These are phyloP conservation scores for Syncephalastrum racemosum DNA, from an alignment of 371 early-diverging fungal species.

Conservation along the genomic window DNA sequence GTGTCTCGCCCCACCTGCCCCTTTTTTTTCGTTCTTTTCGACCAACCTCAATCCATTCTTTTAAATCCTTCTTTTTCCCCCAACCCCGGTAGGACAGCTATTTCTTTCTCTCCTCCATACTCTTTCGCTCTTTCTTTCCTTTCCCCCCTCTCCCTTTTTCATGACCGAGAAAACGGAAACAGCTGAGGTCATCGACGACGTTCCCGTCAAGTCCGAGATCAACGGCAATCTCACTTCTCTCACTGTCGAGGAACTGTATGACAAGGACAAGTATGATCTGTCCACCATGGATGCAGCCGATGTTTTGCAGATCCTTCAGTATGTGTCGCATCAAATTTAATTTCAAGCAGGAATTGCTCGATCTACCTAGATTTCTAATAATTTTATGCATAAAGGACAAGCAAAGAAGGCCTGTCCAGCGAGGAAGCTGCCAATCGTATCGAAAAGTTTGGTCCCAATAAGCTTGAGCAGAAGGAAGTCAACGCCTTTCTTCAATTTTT, in stretches of 20 bases:
- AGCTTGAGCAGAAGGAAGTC: constrained; percentile 71
- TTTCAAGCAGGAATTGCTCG: neutral
- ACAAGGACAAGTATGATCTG: constrained; percentile 77
- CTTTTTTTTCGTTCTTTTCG: too few species aligned
- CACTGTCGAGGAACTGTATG: constrained; percentile 70
- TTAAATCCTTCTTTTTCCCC: neutral
- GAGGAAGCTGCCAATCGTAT: constrained; percentile 61
- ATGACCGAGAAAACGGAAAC: constrained; percentile 15
- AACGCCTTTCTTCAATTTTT: constrained; percentile 83
- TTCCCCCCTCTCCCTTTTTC: neutral
- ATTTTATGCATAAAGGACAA: constrained; percentile 44
- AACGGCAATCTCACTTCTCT: constrained; percentile 28
- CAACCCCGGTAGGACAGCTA: neutral
- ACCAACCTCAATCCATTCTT: too few species aligned
- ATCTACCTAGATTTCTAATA: constrained; percentile 6
- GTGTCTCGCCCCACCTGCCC: too few species aligned
- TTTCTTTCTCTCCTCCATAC: too few species aligned
- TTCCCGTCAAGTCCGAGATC: constrained; percentile 3
- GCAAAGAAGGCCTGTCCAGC: constrained; percentile 59
- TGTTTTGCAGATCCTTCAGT: constrained; percentile 69
- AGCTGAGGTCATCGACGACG: constrained; percentile 12
- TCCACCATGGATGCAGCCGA: constrained; percentile 74
- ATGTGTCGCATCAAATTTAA: constrained; percentile 16
- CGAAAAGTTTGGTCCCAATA: constrained; percentile 67
- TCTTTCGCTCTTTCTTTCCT: constrained; percentile 6